Conservation (phyloP, 305 asterid genomes). For the Caryopteris hybrid region DNA sequence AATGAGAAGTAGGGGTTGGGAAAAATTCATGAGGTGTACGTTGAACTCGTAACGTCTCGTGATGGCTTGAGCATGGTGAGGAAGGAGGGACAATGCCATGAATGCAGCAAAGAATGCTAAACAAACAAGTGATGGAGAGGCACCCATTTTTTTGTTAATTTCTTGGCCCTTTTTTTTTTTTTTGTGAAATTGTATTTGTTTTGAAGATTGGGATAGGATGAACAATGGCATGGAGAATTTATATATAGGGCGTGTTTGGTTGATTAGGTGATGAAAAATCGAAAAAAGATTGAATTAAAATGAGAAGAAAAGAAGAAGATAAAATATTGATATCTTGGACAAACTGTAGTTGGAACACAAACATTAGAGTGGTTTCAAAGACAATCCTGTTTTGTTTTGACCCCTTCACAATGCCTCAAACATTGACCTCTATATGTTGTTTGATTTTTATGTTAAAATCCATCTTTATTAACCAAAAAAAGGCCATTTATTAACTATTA, state of each 20-base stretch:
- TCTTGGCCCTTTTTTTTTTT: not conserved
- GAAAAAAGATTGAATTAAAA: too few relatives aligned
- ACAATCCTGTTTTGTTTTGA: not conserved
- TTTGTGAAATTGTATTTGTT: conserved; percentile 24
- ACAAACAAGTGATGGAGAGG: conserved; percentile 1
- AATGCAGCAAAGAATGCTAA: conserved; percentile 13
- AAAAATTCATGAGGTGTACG: not conserved
- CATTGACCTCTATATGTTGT: too few relatives aligned
- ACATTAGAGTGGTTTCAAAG: conserved; percentile 14
- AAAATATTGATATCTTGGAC: too few relatives aligned
- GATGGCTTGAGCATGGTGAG: conserved; percentile 32
- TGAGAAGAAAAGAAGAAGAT: too few relatives aligned
- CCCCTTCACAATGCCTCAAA: too few relatives aligned
- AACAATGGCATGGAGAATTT: conserved; percentile 17
- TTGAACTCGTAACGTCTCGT: conserved; percentile 54
- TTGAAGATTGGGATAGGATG: too few relatives aligned
- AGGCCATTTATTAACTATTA: too few relatives aligned
- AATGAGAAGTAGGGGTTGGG: too few relatives aligned
- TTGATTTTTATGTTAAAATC: too few relatives aligned
- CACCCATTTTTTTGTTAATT: conserved; percentile 19
- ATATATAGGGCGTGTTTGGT: conserved; percentile 34
- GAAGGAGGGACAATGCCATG: conserved; percentile 25
- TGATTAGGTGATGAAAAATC: conserved; percentile 33
- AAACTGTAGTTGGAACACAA: not conserved
- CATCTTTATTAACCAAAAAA: too few relatives aligned